A percentile compares a stretch with the other conserved stretches of the same genome.
Conservation (phyloP, 2,329 filamentous ascomycete genomes). For the Zopfia rhizophila region DNA sequence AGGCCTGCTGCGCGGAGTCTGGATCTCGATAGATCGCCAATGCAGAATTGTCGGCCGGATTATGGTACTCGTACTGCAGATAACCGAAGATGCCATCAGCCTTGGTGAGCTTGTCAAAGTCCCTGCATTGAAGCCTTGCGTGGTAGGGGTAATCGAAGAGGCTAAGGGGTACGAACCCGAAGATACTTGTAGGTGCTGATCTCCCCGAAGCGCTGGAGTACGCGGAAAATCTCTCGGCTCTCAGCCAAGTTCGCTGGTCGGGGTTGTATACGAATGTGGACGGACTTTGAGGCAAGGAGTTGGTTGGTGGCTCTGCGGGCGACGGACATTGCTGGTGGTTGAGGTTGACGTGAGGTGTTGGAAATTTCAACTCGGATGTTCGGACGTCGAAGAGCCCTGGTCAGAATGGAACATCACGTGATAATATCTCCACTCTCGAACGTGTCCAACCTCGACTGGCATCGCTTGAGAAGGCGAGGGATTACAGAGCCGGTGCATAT, state of each 20-base stretch:
- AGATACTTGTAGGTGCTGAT: conserved; percentile 60
- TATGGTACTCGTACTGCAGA: conserved; percentile 56
- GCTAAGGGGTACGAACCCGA: conserved; percentile 37
- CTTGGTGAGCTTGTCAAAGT: not conserved
- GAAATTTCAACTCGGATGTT: not conserved
- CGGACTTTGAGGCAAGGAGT: conserved; percentile 51
- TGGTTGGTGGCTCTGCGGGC: conserved; percentile 33
- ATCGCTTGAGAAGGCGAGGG: not conserved
- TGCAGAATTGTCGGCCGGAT: conserved; percentile 53
- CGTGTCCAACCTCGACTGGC: not conserved
- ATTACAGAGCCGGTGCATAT: not conserved
- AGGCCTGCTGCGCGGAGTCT: conserved; percentile 52
- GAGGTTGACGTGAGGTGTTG: conserved; percentile 1
- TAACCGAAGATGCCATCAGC: conserved; percentile 2
- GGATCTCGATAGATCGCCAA: conserved; percentile 59
- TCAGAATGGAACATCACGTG: conserved; percentile 23
- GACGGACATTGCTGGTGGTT: conserved; percentile 37
- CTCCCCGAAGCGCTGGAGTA: conserved; percentile 61
- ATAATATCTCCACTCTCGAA: conserved; percentile 10
- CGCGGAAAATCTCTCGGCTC: conserved; percentile 59
- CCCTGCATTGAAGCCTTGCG: not conserved
- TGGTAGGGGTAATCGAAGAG: conserved; percentile 4
- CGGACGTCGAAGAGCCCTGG: conserved; percentile 2
- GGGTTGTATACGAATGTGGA: conserved; percentile 60
- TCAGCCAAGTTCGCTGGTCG: conserved; percentile 60